phyloP scores from a whole-genome alignment of 1,284 basidiomycete genomes.

The Polyporus tsugae region DNA sequence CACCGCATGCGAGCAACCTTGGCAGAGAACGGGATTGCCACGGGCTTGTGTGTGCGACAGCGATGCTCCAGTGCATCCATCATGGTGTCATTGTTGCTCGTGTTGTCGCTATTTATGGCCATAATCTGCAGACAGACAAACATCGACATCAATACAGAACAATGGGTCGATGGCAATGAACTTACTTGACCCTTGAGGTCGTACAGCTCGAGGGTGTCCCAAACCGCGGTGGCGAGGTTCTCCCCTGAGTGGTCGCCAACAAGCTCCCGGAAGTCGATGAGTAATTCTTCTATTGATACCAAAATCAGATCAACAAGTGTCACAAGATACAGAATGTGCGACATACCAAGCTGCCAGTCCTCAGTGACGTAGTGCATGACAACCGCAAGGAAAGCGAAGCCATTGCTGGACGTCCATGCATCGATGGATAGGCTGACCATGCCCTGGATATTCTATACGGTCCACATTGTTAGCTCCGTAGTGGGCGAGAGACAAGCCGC shows the following conservation, averaged over 20 bases:
- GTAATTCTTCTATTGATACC: conserved; percentile 1
- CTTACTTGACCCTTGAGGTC: conserved; percentile 1
- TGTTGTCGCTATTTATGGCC: conserved; percentile 9
- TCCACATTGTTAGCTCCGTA: conserved; percentile 95
- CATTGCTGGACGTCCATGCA: conserved; percentile 13
- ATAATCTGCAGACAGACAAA: background rate
- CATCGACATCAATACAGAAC: background rate
- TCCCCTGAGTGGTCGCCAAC: conserved; percentile 9
- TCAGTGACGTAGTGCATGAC: conserved; percentile 9
- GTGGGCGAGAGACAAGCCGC: conserved; percentile 95
- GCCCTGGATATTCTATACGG: conserved; percentile 51
- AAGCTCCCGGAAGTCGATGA: conserved; percentile 10
- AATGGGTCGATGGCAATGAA: background rate
- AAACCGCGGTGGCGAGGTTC: conserved; percentile 5
- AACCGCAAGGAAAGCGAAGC: conserved; percentile 5
- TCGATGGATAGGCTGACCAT: conserved; percentile 8
- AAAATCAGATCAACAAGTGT: background rate
- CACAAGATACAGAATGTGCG: background rate
- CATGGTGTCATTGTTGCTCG: conserved; percentile 16
- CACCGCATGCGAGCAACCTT: conserved; percentile 11
- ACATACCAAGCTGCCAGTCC: conserved; percentile 16
- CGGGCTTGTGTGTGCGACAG: background rate
- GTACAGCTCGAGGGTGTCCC: conserved; percentile 5
- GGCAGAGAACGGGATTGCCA: conserved; percentile 6
- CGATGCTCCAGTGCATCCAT: conserved; percentile 4